phyloP scores from a whole-genome alignment of 2,329 filamentous ascomycete genomes.

The Penicillium sp. region DNA sequence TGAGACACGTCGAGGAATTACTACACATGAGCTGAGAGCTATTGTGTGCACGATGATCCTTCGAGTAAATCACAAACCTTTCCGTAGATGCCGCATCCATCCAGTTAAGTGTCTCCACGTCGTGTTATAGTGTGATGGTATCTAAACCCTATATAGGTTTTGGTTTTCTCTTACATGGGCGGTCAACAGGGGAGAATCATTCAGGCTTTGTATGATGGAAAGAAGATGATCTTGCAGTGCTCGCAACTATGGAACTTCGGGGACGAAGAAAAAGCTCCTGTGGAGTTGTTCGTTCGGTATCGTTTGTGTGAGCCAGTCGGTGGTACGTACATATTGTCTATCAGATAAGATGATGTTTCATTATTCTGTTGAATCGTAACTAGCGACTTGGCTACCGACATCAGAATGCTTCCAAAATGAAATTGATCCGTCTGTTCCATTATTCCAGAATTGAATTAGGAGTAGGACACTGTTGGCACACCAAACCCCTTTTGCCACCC shows the following conservation, averaged over 20 bases:
- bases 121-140: not conserved
- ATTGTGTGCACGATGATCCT: not conserved
- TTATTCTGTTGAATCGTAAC: too few relatives aligned
- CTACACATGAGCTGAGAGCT: not conserved
- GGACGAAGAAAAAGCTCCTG: not conserved
- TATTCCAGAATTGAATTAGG: too few relatives aligned
- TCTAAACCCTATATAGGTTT: not conserved
- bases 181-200: not conserved
- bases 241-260: not conserved
- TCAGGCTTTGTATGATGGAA: not conserved
- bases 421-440: too few relatives aligned
- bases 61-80: not conserved
- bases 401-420: too few relatives aligned
- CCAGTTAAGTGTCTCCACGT: not conserved
- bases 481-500: too few relatives aligned
- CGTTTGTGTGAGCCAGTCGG: not conserved
- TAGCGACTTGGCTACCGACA: too few relatives aligned
- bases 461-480: too few relatives aligned
- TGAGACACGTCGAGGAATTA: not conserved
- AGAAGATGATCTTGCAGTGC: not conserved
- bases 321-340: not conserved
- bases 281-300: not conserved
- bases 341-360: not conserved
- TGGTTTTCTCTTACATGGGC: not conserved
- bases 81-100: not conserved